Base-by-base conservation (phyloP, 768 basidiomycete species). In the Termitomyces sp. region DNA sequence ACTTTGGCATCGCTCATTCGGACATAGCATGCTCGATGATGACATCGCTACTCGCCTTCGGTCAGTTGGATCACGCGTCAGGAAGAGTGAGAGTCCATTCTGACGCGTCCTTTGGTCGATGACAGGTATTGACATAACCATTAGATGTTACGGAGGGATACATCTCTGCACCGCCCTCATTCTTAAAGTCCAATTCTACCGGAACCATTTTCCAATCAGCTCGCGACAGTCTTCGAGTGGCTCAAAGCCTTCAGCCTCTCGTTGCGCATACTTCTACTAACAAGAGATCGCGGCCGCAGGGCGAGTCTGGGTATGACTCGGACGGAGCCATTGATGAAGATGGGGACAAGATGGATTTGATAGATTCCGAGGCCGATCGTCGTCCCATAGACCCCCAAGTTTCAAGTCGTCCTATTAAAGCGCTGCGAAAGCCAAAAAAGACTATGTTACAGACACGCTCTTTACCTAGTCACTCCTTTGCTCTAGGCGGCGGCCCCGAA, bases 141-240 rank as follows among this genome's bases (percentile, higher is more conserved):
- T 65, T 61, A 88, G 86, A 73, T 66, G 86, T 88, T 51, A 73
- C 73, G 22, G 81, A 87, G 69, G 86, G 86, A 56, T 88, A 87
- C 64, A 64, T 67, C 32, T 73, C 73, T 28, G 53, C 70, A 33
- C 69, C 73, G 8, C 67, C 74, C 10, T 73, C 78, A 51, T 75
- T 78, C 52, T 68, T 72, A 60, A 77, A 73, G 64, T 64, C 78
- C 54, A 66, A 73, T 48, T 69, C 76, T 32, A 75, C 72, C 36
- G 72, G 74, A 8, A 61, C 64, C 54, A 79, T 82, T 62, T 84
- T 85, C 64, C 77, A 70, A 46, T 78, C 86, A 26, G 77, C 83
- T 55, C 82, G 79, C 54, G 85, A 86, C 67, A 80, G 75, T 10
- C 71, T 84, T 55, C 79, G 74, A 45, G 77, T 80, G 40, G 75